Evolutionary conservation across 768 basidiomycete species (phyloP).

Genomic region (Leucocoprinus birnbaumii): DNA sequence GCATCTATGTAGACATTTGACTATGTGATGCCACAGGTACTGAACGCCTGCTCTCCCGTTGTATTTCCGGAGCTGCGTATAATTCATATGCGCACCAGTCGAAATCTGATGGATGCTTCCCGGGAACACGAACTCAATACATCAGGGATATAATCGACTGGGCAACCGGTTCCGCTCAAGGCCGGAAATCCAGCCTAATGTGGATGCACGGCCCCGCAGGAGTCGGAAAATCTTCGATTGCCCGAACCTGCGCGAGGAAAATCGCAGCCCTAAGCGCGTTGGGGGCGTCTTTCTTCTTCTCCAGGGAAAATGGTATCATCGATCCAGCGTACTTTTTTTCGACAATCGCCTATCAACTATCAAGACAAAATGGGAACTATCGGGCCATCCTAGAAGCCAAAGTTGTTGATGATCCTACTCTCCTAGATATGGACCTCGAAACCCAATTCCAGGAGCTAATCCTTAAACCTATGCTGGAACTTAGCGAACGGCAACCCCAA

Average conservation of each 20-base stretch:
- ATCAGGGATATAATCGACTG: neutral
- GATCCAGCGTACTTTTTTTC: neutral
- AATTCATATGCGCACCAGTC: no score
- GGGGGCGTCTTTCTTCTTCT: constrained; percentile 6
- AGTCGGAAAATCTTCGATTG: neutral
- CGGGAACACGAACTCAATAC: neutral
- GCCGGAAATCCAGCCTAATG: neutral
- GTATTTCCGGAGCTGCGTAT: no score
- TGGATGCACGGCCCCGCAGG: constrained; percentile 5
- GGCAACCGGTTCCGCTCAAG: neutral
- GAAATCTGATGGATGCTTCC: neutral
- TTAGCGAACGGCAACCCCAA: neutral
- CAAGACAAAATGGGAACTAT: neutral
- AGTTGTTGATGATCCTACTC: neutral
- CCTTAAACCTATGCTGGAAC: neutral
- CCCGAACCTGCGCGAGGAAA: neutral
- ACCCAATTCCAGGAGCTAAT: neutral
- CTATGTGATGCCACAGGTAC: no score
- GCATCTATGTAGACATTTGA: no score
- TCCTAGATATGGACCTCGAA: neutral
- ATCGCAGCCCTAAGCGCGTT: neutral
- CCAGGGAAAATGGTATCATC: neutral
- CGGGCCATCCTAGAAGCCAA: neutral
- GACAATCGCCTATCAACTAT: constrained; percentile 1
- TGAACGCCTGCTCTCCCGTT: no score